A percentile compares a stretch with the other conserved stretches of the same genome.
Evolutionary conservation across 345 rosid genomes (phyloP).

Genomic region (Passiflora organensis): DNA sequence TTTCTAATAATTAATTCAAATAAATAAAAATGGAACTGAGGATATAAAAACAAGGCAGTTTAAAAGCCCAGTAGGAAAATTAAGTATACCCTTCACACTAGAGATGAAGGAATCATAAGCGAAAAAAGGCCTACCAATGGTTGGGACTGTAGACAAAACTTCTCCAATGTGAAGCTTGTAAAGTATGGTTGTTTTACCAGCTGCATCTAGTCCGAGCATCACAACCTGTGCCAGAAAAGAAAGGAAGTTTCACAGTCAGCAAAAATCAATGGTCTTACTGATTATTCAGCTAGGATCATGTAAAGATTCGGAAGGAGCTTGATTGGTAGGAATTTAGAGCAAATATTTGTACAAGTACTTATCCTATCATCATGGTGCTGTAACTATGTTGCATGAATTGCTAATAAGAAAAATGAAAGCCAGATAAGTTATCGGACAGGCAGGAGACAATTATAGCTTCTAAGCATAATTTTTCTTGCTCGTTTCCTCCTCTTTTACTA

Average conservation of each 20-base stretch:
- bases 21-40: neutral
- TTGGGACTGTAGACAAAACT: constrained; percentile 94
- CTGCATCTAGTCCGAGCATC: constrained; percentile 96
- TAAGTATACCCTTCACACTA: neutral
- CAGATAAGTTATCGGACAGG: no score
- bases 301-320: no score
- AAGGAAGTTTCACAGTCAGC: constrained; percentile 7
- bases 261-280: neutral
- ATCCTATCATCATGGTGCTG: no score
- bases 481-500: no score
- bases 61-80: neutral
- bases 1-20: no score
- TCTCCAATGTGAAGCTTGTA: constrained; percentile 98
- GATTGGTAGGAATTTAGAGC: no score
- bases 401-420: no score
- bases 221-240: constrained; percentile 63
- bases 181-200: constrained; percentile 92
- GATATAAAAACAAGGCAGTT: neutral
- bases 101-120: neutral
- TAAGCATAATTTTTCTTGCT: no score
- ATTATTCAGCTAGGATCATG: no score
- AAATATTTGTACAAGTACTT: no score
- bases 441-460: no score
- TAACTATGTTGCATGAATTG: no score
- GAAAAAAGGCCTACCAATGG: constrained; percentile 54